Percentiles rank a stretch among this genome's conserved stretches.
Conservation (phyloP, 164 flowering plant genomes). For the Piper longum region DNA sequence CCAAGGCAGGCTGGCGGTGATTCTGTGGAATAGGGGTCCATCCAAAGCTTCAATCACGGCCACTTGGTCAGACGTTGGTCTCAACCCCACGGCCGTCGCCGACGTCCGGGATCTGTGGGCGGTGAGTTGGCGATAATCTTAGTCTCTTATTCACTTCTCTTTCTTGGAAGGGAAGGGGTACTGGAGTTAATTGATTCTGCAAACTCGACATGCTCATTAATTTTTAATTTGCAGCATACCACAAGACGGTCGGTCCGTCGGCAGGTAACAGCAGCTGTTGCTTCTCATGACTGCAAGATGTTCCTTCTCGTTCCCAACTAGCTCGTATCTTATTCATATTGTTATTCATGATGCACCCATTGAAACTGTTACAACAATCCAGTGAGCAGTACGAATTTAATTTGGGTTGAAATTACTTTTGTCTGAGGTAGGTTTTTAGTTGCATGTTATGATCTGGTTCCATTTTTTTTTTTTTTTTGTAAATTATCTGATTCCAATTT, state of each 20-base stretch:
- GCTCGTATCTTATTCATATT: neutral
- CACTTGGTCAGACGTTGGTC: conserved; percentile 42
- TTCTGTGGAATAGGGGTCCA: conserved; percentile 58
- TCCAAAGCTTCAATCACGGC: conserved; percentile 38
- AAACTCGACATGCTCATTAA: neutral
- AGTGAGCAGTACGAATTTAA: no score
- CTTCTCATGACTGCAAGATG: conserved; percentile 10
- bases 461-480: no score
- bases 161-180: neutral
- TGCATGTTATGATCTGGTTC: no score
- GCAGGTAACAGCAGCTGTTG: conserved; percentile 4
- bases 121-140: conserved; percentile 20
- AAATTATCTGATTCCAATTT: no score
- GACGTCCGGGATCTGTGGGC: conserved; percentile 52
- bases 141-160: neutral
- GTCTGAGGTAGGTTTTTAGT: no score
- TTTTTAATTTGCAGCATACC: neutral
- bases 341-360: no score
- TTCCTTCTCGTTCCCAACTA: conserved; percentile 2
- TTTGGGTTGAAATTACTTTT: no score
- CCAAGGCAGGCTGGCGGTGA: conserved; percentile 29
- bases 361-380: no score
- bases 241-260: neutral
- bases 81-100: conserved; percentile 23
- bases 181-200: neutral